phyloP scores from a whole-genome alignment of 179 eudicot species.

The Spinacia oleracea region DNA sequence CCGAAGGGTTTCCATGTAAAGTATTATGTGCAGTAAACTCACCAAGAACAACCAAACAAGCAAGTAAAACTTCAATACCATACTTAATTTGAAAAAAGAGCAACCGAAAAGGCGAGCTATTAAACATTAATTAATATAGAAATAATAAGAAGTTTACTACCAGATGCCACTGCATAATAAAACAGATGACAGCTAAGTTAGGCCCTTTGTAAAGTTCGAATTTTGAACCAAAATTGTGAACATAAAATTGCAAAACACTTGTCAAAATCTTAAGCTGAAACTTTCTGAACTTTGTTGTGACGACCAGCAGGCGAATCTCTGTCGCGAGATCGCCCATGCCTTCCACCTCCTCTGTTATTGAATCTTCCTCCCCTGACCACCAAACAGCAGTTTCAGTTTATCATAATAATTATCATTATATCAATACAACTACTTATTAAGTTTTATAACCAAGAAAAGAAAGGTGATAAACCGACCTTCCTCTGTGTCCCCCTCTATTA shows the following conservation, averaged over 20 bases:
- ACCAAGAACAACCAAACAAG: too few relatives aligned
- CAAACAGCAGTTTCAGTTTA: slow-evolving; percentile 17
- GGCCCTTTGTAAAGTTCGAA: background rate
- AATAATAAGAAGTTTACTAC: background rate
- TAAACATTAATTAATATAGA: background rate
- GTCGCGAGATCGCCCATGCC: slow-evolving; percentile 65
- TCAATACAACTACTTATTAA: background rate
- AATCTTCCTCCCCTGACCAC: slow-evolving; percentile 70
- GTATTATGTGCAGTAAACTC: too few relatives aligned
- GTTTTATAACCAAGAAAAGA: background rate
- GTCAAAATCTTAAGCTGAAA: slow-evolving; percentile 38
- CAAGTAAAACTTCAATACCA: too few relatives aligned
- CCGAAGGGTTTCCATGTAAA: too few relatives aligned
- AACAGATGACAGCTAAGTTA: background rate
- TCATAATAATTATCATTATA: background rate
- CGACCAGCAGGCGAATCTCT: slow-evolving; percentile 50
- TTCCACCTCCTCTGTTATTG: slow-evolving; percentile 70
- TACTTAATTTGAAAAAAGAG: too few relatives aligned
- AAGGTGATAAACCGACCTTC: slow-evolving; percentile 52
- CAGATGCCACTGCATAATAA: slow-evolving; percentile 2
- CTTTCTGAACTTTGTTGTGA: slow-evolving; percentile 61
- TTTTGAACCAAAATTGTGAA: slow-evolving; percentile 19
- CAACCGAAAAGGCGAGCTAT: background rate
- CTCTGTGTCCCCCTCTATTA: slow-evolving; percentile 46
- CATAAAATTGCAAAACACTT: slow-evolving; percentile 17